A percentile compares a stretch with the other conserved stretches of the same genome.
These are phyloP conservation scores for Helotiales sp. DNA, from an alignment of 2,329 filamentous ascomycete species.

Conservation along the genomic window DNA sequence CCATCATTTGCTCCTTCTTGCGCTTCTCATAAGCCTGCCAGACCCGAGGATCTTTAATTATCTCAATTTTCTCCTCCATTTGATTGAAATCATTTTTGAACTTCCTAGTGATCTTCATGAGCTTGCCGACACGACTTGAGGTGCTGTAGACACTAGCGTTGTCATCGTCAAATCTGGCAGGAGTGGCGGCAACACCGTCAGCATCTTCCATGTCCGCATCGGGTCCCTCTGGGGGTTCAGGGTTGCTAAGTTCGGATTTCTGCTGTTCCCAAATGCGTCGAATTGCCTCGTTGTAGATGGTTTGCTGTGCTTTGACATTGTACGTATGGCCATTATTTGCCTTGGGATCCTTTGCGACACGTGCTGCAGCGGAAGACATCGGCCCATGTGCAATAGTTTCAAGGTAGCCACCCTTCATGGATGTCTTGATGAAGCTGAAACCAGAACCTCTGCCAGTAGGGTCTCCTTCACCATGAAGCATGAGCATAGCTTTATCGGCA, in stretches of 20 bases:
- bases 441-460: conserved; percentile 90
- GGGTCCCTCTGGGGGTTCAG: conserved; percentile 64
- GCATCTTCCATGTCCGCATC: conserved; percentile 39
- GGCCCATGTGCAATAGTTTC: conserved; percentile 69
- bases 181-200: conserved; percentile 59
- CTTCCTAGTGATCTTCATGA: conserved; percentile 72
- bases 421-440: conserved; percentile 96
- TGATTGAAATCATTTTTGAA: conserved; percentile 64
- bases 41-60: conserved; percentile 78
- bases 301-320: conserved; percentile 93
- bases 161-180: conserved; percentile 71
- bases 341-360: conserved; percentile 75
- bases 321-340: conserved; percentile 94
- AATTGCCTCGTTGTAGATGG: conserved; percentile 88
- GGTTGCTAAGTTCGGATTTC: conserved; percentile 73
- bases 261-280: conserved; percentile 91
- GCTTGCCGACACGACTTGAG: conserved; percentile 65
- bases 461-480: conserved; percentile 90
- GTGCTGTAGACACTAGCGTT: conserved; percentile 74
- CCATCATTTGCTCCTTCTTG: conserved; percentile 24
- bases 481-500: conserved; percentile 94
- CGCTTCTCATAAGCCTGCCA: conserved; percentile 83
- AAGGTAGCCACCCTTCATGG: conserved; percentile 96
- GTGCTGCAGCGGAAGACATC: conserved; percentile 60
- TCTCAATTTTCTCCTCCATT: conserved; percentile 55